Base-by-base conservation (phyloP, 2,329 filamentous ascomycete genomes). In the Aspergillus brunneoviolaceus region DNA sequence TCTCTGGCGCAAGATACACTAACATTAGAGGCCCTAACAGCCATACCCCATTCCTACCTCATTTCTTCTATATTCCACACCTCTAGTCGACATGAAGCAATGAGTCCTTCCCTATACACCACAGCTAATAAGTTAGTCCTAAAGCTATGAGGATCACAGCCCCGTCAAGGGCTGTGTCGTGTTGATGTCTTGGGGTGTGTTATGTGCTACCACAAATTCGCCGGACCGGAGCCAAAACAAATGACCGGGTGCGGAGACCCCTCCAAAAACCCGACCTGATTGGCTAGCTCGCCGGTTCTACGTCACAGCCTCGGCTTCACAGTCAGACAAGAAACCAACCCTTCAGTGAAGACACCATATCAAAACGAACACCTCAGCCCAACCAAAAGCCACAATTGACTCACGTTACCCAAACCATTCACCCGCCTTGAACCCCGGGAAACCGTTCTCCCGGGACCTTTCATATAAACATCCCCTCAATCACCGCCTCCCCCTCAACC, bases 401-500 rank as follows among this genome's bases (percentile, higher is more conserved):
- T 35, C 33, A 35, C 39, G 3, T 45, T 14, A 16, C 14, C 16
- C 39, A 16, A 10, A n/a, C 6, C 39, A 19, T 45, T 45, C 39
- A n/a, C n/a, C 39, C 39, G 39, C 5, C 14, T 2, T 3, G 2
- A 9, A 45, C 16, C n/a, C 39, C 39, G 39, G 39, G 6, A 45
- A 45, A 45, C 39, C 16, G 7, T 45, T 45, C 39, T n/a, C 39
- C 39, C 39, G 39, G 39, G 14, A 7, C 6, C 7, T 10, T 19
- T 16, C 16, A 7, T 45, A 45, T n/a, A 45, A 19, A 19, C n/a
- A 5, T 9, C 9, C 16, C 16, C 39, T 19, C 39, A 16, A 19
- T 9, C 39, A 19, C 35, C 25, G 21, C n/a, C n/a, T n/a, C 47
- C 19, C 23, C 5, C 11, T 39, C 27, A 63, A 3, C 33, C 67